phyloP scores from a whole-genome alignment of 1,284 basidiomycete genomes.

The Cryptococcus sp. region DNA sequence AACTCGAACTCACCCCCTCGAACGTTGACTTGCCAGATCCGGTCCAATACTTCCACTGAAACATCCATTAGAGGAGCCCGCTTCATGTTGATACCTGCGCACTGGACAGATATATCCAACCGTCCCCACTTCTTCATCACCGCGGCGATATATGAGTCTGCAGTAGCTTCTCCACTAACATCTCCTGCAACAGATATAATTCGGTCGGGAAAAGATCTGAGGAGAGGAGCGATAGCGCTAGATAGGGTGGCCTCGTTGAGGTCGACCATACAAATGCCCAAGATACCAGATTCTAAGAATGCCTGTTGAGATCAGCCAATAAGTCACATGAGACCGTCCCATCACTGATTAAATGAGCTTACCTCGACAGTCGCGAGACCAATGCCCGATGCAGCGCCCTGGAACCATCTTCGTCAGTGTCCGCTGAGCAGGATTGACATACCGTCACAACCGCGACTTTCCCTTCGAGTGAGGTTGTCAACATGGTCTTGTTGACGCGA shows the following conservation, averaged over 20 bases:
- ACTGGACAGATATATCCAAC: constrained; percentile 20
- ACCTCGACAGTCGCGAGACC: constrained; percentile 20
- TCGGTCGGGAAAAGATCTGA: not conserved
- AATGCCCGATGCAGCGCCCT: constrained; percentile 25
- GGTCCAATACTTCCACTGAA: constrained; percentile 18
- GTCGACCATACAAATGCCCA: not conserved
- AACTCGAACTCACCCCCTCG: constrained; percentile 15
- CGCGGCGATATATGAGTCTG: constrained; percentile 7
- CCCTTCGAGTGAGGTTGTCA: too few relatives aligned
- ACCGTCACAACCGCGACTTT: too few relatives aligned
- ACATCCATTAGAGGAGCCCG: constrained; percentile 14
- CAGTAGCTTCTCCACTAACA: constrained; percentile 12
- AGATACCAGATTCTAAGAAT: not conserved
- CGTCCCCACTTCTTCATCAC: constrained; percentile 21
- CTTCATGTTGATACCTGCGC: constrained; percentile 22
- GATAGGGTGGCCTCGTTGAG: not conserved
- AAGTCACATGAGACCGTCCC: not conserved
- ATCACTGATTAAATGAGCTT: not conserved
- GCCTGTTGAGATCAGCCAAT: not conserved
- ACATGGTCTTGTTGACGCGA: too few relatives aligned
- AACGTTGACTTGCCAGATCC: constrained; percentile 20
- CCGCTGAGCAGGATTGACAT: too few relatives aligned
- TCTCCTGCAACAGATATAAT: constrained; percentile 16
- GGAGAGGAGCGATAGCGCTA: not conserved
- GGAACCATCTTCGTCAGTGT: not conserved